Conservation (phyloP, 805 yeast genomes). For the Nakazawaea populi region DNA sequence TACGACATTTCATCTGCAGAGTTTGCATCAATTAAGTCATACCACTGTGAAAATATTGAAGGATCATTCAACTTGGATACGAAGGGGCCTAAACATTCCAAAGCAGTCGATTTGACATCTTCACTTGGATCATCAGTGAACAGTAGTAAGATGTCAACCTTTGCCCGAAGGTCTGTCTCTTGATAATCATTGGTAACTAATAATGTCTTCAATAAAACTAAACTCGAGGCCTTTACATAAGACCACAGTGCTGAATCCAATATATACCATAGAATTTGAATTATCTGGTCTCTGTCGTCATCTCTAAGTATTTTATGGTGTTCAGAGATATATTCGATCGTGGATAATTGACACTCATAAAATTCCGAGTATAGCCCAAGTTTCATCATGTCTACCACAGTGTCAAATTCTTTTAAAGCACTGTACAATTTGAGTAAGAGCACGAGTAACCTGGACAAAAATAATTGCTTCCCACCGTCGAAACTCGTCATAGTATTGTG, state of each 20-base stretch:
- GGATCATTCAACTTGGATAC: constrained; percentile 17
- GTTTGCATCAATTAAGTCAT: constrained; percentile 34
- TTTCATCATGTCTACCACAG: constrained; percentile 22
- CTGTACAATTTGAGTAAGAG: constrained; percentile 23
- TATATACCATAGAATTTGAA: constrained; percentile 19
- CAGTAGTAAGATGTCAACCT: constrained; percentile 23
- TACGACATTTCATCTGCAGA: constrained; percentile 43
- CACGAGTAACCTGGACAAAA: constrained; percentile 26
- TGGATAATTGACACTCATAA: constrained; percentile 40
- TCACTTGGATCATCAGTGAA: constrained; percentile 31
- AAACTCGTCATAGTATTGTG: constrained; percentile 22
- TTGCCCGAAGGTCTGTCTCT: constrained; percentile 15
- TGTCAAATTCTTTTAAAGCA: constrained; percentile 12
- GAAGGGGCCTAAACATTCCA: constrained; percentile 47
- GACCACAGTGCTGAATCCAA: constrained; percentile 30
- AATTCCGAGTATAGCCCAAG: constrained; percentile 31
- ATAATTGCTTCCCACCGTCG: constrained; percentile 47
- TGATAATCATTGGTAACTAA: constrained; percentile 9
- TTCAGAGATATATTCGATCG: constrained; percentile 25
- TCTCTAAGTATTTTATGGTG: neutral
- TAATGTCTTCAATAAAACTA: constrained; percentile 26
- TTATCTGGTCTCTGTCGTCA: neutral
- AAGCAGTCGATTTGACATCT: constrained; percentile 38
- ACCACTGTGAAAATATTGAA: constrained; percentile 20
- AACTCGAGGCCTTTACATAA: constrained; percentile 35